These are phyloP conservation scores for Prunus padus DNA, from an alignment of 306 rosid species.

Conservation along the genomic window DNA sequence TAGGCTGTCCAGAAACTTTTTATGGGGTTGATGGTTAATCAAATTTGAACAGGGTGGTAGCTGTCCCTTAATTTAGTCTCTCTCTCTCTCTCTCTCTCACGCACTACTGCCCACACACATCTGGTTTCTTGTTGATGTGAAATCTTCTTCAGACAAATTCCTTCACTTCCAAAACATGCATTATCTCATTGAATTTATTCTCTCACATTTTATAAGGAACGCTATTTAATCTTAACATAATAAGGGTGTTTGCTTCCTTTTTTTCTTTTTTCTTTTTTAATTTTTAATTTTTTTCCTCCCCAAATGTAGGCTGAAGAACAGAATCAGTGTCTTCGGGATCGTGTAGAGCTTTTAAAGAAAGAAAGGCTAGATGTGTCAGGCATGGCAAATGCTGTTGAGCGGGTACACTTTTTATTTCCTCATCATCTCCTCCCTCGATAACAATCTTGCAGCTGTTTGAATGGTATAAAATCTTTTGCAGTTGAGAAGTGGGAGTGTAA, in stretches of 20 bases:
- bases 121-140: conserved; percentile 1
- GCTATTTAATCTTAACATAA: not conserved
- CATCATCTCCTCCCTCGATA: not conserved
- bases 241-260: no score
- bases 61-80: not conserved
- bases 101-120: not conserved
- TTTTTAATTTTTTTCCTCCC: not conserved
- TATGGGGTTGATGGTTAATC: not conserved
- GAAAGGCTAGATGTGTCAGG: conserved; percentile 31
- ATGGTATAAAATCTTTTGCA: conserved; percentile 25
- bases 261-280: no score
- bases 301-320: conserved; percentile 57
- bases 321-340: conserved; percentile 39
- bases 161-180: not conserved
- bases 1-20: not conserved
- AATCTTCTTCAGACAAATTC: not conserved
- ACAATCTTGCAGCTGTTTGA: conserved; percentile 3
- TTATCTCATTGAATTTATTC: not conserved
- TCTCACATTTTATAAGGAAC: not conserved
- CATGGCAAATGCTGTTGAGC: conserved; percentile 38
- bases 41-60: not conserved
- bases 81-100: not conserved
- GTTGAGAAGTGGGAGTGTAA: conserved; percentile 48
- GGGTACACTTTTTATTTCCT: conserved; percentile 32
- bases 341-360: conserved; percentile 46